Percentiles rank a stretch among this genome's conserved stretches.
Conservation (phyloP, 2,329 filamentous ascomycete genomes). For the Aspergillus glaucus region DNA sequence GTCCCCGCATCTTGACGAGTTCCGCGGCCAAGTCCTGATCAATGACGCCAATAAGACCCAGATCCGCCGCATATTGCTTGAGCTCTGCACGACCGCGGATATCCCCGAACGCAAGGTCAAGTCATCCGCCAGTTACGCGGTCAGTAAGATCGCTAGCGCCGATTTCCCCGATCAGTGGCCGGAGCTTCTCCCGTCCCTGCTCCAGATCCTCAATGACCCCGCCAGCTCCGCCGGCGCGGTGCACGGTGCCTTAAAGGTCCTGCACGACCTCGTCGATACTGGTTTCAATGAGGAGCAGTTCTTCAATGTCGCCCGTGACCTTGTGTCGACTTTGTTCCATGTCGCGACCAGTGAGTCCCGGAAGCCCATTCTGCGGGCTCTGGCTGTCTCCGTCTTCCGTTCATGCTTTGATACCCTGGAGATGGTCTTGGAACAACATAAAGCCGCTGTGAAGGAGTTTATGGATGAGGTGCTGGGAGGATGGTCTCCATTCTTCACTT, state of each 20-base stretch:
- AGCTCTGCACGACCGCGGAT: constrained; percentile 66
- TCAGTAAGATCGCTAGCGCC: constrained; percentile 87
- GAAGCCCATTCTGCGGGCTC: constrained; percentile 68
- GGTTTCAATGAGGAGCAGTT: constrained; percentile 92
- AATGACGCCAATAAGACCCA: constrained; percentile 66
- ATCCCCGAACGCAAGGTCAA: constrained; percentile 78
- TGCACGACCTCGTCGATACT: constrained; percentile 86
- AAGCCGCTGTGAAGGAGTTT: constrained; percentile 76
- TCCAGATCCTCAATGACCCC: constrained; percentile 62
- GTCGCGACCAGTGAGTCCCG: constrained; percentile 71
- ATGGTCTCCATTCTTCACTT: constrained; percentile 88
- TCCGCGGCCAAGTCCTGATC: constrained; percentile 61
- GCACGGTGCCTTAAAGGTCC: constrained; percentile 81
- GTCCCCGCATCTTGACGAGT: constrained; percentile 69
- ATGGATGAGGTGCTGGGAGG: constrained; percentile 74
- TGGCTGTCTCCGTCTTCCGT: constrained; percentile 85
- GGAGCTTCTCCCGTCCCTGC: constrained; percentile 71
- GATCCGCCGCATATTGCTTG: constrained; percentile 67
- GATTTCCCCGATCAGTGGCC: constrained; percentile 97
- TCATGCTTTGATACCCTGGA: constrained; percentile 92
- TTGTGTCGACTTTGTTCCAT: constrained; percentile 76
- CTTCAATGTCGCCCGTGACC: constrained; percentile 78
- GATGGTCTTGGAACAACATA: constrained; percentile 92
- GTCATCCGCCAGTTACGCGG: constrained; percentile 76
- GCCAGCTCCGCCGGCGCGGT: constrained; percentile 71